Conservation (phyloP, 306 rosid genomes). For the Quercus variabilis region DNA sequence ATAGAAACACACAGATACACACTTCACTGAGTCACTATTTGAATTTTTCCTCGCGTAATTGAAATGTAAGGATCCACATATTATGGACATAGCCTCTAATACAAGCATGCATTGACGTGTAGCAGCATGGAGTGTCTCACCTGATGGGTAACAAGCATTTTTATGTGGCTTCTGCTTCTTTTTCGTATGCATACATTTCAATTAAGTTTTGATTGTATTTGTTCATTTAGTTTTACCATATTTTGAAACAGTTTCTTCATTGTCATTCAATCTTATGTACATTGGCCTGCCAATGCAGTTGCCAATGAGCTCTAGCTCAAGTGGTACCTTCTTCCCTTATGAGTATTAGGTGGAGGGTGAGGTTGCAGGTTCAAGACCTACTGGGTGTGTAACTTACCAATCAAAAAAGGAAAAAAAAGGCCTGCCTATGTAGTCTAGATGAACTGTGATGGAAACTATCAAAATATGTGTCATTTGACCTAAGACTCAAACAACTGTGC, state of each 20-base stretch:
- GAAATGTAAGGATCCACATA: background rate
- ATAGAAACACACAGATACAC: background rate
- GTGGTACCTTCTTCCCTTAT: no score
- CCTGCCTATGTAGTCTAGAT: background rate
- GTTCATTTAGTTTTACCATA: no score
- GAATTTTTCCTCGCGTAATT: background rate
- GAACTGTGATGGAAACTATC: background rate
- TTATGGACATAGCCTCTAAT: background rate
- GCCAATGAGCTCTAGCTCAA: no score
- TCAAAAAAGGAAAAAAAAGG: no score
- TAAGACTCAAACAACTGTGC: background rate
- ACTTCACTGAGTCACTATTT: background rate
- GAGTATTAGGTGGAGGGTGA: no score
- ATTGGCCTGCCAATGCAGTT: background rate
- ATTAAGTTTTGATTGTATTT: background rate
- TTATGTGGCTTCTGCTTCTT: background rate
- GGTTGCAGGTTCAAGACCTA: no score
- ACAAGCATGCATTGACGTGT: background rate
- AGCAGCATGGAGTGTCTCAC: background rate
- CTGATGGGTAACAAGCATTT: background rate
- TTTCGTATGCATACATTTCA: background rate
- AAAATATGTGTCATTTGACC: background rate
- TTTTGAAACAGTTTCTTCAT: background rate
- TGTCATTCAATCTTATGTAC: background rate
- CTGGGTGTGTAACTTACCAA: no score